These are phyloP conservation scores for Linaria vulgaris DNA, from an alignment of 257 asterid species.

Conservation along the genomic window DNA sequence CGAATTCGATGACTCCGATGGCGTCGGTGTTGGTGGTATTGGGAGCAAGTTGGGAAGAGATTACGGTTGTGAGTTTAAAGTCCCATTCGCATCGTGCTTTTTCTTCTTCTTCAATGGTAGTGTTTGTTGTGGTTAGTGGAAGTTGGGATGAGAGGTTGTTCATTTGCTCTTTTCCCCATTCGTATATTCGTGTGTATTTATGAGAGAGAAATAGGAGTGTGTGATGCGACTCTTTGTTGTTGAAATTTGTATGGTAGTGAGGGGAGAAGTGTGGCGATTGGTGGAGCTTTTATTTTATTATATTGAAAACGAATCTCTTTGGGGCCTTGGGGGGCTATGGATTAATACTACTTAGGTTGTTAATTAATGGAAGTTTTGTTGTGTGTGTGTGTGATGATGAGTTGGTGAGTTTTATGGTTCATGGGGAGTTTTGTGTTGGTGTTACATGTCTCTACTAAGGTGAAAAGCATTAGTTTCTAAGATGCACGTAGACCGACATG, in stretches of 20 bases:
- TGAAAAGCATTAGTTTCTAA: too few relatives aligned
- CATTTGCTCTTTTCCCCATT: constrained; percentile 87
- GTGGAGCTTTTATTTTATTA: too few relatives aligned
- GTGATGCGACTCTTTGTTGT: constrained; percentile 19
- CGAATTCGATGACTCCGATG: constrained; percentile 73
- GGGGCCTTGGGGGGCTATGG: too few relatives aligned
- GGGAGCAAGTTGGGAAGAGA: constrained; percentile 39
- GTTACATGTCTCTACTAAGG: too few relatives aligned
- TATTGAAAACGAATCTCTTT: too few relatives aligned
- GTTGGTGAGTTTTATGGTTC: too few relatives aligned
- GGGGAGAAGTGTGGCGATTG: constrained; percentile 4
- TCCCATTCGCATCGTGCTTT: constrained; percentile 68
- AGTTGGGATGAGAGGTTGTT: constrained; percentile 44
- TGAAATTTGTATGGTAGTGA: constrained; percentile 30
- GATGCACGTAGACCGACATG: too few relatives aligned
- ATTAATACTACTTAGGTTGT: too few relatives aligned
- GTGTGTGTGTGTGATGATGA: too few relatives aligned
- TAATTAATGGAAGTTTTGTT: too few relatives aligned
- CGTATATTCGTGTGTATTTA: too few relatives aligned
- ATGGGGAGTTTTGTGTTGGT: too few relatives aligned
- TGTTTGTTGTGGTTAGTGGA: constrained; percentile 17
- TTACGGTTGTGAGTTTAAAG: constrained; percentile 59
- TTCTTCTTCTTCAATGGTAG: constrained; percentile 16
- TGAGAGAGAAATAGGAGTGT: neutral
- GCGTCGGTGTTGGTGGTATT: constrained; percentile 53